Evolutionary conservation across 805 yeast genomes (phyloP), one percentile per base, ranked within the genome.

Genomic region (Ogataea minuta): DNA sequence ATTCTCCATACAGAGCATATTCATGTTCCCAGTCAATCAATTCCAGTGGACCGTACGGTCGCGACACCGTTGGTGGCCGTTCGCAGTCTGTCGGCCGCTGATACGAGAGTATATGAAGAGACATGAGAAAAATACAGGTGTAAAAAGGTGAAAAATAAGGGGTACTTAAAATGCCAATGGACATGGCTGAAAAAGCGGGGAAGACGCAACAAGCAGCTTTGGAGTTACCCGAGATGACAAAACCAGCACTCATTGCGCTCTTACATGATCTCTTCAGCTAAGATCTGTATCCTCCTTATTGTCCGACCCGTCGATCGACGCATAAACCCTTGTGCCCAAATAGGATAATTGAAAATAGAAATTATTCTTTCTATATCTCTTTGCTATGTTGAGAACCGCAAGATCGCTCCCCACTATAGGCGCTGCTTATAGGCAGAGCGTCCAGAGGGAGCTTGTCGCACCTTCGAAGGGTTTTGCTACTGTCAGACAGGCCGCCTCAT

Each of bases 1-100:
- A 49, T 28, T 27, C 47, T 34, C 27, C 19, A 17, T 39, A 39
- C 2, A 28, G 23, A 12, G 35, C 13, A 16, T 74, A 67, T 46
- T 76, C 81, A 28, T 59, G 62, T 28, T 66, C 60, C 83, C 83
- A 77, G 45, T 76, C 79, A 14, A 77, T 74, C 35, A 67, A 67
- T 13, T 73, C 63, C 33, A 64, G 59, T 45, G 70, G 57, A 20
- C 61, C 66, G 46, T 74, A 72, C 40, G 41, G 35, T 51, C 53
- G 43, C 21, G 37, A 23, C 6, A 11, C 27, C 21, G 21, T 8
- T 6, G 7, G 41, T 14, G 5, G 26, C 28, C 6, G 31, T 13
- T 12, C 23, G 36, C 26, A 3, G 28, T 12, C 29, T 9, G 28
- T 5, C 23, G 23, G 8, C 13, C 15, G 29, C 7, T 12, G 13